Conservation (phyloP, 352 stramenopile genomes). For the Pythium utonaiense region DNA sequence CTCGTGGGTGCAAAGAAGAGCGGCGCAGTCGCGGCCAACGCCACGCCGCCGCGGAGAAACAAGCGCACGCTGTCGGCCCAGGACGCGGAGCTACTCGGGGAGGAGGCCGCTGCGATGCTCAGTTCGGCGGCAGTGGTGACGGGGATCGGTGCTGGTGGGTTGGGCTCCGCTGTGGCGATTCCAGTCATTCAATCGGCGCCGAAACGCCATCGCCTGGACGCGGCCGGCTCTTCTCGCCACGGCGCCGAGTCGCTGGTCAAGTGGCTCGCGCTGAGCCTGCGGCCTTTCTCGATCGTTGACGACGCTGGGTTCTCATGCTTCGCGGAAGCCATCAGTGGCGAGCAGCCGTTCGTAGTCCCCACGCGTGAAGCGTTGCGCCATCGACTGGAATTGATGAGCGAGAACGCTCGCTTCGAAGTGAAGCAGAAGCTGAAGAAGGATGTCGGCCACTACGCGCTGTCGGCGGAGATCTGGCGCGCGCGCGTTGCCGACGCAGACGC, state of each 20-base stretch:
- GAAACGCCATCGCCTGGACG: slow-evolving; percentile 17
- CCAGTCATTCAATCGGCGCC: background rate
- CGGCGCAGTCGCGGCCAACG: background rate
- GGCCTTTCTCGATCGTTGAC: slow-evolving; percentile 30
- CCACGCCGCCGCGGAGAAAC: slow-evolving; percentile 5
- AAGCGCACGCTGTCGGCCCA: slow-evolving; percentile 13
- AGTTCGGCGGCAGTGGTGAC: background rate
- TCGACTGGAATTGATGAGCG: slow-evolving; percentile 31
- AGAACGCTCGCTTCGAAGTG: slow-evolving; percentile 36
- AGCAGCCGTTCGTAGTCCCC: slow-evolving; percentile 21
- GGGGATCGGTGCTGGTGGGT: background rate
- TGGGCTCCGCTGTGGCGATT: background rate
- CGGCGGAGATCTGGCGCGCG: slow-evolving; percentile 24
- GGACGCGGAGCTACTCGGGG: slow-evolving; percentile 5
- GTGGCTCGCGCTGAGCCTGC: slow-evolving; percentile 36
- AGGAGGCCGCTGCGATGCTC: background rate
- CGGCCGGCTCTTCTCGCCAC: slow-evolving; percentile 18
- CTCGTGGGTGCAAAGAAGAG: background rate
- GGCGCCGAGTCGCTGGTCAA: slow-evolving; percentile 33
- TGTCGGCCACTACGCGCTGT: slow-evolving; percentile 24
- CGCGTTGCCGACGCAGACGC: background rate
- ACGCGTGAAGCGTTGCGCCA: slow-evolving; percentile 29
- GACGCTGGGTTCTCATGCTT: slow-evolving; percentile 34
- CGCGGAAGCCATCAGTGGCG: slow-evolving; percentile 20
- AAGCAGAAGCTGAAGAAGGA: slow-evolving; percentile 37